phyloP scores from a whole-genome alignment of 1,284 basidiomycete genomes.

The Uromyces viciae-fabae region DNA sequence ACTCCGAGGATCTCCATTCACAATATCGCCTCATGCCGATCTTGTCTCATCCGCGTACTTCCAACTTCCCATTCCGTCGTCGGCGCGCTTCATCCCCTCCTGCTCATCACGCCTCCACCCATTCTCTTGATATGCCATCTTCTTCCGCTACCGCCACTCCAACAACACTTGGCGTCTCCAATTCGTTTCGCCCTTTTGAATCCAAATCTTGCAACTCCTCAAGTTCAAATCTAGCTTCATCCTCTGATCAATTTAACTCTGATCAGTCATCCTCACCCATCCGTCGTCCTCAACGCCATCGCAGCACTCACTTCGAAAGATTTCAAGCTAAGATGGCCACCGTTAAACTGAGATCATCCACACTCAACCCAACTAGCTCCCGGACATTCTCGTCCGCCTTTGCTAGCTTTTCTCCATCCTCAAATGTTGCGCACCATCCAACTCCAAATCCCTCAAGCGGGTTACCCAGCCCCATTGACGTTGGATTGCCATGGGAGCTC shows the following conservation, averaged over 20 bases:
- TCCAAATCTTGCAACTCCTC: not conserved
- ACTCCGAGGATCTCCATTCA: not conserved
- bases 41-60: not conserved
- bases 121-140: not conserved
- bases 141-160: not conserved
- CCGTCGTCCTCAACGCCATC: not conserved
- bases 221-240: not conserved
- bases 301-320: not conserved
- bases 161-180: not conserved
- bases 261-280: not conserved
- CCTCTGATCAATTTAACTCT: not conserved
- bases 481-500: not conserved
- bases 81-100: not conserved
- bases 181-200: not conserved
- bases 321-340: slow-evolving; percentile 8
- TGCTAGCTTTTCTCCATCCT: not conserved
- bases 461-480: not conserved
- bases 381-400: not conserved
- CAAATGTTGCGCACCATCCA: not conserved
- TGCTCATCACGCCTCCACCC: not conserved
- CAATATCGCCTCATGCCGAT: not conserved
- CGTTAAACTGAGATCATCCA: not conserved
- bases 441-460: not conserved
- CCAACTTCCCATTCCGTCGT: not conserved
- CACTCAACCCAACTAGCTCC: not conserved